Evolutionary conservation across 306 rosid species (phyloP).

Genomic region (Dicorynia guianensis): DNA sequence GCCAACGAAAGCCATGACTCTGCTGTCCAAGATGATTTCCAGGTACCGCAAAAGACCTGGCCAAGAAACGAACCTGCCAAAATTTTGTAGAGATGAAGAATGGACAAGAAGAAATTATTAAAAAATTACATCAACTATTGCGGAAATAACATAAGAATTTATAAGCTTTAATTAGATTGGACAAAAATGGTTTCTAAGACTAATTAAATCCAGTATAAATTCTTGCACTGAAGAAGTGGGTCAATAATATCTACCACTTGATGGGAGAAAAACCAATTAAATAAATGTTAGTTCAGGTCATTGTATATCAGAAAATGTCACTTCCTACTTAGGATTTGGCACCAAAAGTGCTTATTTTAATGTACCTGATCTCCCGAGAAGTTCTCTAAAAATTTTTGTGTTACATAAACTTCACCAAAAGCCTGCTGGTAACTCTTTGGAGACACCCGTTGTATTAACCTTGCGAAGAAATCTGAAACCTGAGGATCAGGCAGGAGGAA

Average conservation of each 20-base stretch:
- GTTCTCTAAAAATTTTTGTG: slow-evolving; percentile 84
- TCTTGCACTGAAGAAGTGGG: slow-evolving; percentile 1
- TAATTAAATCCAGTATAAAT: slow-evolving; percentile 2
- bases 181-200: not conserved
- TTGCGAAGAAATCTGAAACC: slow-evolving; percentile 91
- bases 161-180: not conserved
- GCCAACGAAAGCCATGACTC: slow-evolving; percentile 97
- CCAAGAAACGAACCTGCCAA: slow-evolving; percentile 90
- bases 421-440: slow-evolving; percentile 99
- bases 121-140: slow-evolving; percentile 20
- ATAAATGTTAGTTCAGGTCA: slow-evolving; percentile 15
- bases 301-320: slow-evolving; percentile 9
- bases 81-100: slow-evolving; percentile 34
- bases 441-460: slow-evolving; percentile 92
- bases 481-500: slow-evolving; percentile 42
- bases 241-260: not conserved
- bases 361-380: slow-evolving; percentile 95
- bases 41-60: slow-evolving; percentile 89
- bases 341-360: slow-evolving; percentile 24
- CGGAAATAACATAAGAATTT: slow-evolving; percentile 21
- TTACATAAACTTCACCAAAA: slow-evolving; percentile 79
- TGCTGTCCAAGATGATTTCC: slow-evolving; percentile 98
- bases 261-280: slow-evolving; percentile 1
- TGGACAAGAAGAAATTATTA: slow-evolving; percentile 29
- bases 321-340: slow-evolving; percentile 27